Percentiles rank a stretch among this genome's conserved stretches.
Conservation (phyloP, 352 stramenopile species). For the Globisporangium recalcitrans region DNA sequence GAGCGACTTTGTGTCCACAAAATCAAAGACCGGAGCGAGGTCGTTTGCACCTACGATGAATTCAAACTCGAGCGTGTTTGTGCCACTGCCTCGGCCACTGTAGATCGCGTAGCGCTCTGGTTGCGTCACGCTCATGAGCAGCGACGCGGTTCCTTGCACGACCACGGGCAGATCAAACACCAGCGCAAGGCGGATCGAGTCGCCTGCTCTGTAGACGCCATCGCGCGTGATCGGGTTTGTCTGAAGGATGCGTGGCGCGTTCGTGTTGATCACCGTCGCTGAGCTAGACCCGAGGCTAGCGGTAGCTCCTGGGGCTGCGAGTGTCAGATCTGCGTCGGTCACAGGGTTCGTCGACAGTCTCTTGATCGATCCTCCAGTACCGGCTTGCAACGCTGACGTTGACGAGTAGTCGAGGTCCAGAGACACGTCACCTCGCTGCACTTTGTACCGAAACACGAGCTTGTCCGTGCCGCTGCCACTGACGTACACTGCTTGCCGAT, state of each 20-base stretch:
- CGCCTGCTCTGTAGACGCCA: constrained; percentile 49
- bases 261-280: constrained; percentile 44
- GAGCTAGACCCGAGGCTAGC: constrained; percentile 35
- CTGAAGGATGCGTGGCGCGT: constrained; percentile 35
- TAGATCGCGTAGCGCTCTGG: constrained; percentile 44
- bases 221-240: constrained; percentile 46
- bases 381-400: constrained; percentile 31
- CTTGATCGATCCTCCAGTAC: constrained; percentile 37
- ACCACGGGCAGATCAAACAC: constrained; percentile 53
- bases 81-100: constrained; percentile 31
- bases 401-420: constrained; percentile 43
- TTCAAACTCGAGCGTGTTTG: constrained; percentile 42
- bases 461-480: constrained; percentile 40
- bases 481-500: constrained; percentile 37
- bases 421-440: constrained; percentile 53
- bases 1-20: constrained; percentile 27
- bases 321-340: constrained; percentile 42
- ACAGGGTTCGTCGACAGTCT: constrained; percentile 44
- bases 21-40: constrained; percentile 38
- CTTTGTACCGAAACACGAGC: constrained; percentile 48
- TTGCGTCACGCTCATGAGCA: constrained; percentile 26
- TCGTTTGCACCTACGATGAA: constrained; percentile 37
- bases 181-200: constrained; percentile 41
- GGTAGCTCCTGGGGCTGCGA: constrained; percentile 30
- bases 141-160: constrained; percentile 25